Percentiles rank a stretch among this genome's conserved stretches.
These are phyloP conservation scores for Cucurbita argyrosperma DNA, from an alignment of 306 rosid species.

Conservation along the genomic window DNA sequence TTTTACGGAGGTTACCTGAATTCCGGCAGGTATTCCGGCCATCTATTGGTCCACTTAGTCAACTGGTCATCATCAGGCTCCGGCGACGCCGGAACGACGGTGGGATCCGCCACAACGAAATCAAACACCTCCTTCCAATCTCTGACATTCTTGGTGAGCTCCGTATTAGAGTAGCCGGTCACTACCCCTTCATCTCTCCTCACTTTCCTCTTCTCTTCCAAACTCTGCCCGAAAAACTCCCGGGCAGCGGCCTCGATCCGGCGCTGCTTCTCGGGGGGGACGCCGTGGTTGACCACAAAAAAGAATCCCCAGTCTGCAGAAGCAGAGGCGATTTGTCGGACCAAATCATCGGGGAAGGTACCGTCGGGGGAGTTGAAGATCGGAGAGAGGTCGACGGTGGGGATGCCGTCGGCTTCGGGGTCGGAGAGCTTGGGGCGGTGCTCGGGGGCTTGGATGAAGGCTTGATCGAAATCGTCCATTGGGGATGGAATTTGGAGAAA, in stretches of 20 bases:
- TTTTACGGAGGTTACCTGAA: slow-evolving; percentile 23
- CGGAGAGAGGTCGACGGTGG: slow-evolving; percentile 23
- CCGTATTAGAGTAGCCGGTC: slow-evolving; percentile 43
- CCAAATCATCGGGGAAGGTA: slow-evolving; percentile 7
- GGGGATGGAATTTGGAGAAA: not conserved
- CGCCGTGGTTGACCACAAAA: slow-evolving; percentile 54
- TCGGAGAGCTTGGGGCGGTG: slow-evolving; percentile 40
- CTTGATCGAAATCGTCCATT: slow-evolving; percentile 26
- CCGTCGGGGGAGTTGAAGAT: not conserved
- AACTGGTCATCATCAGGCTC: slow-evolving; percentile 17
- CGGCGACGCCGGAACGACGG: slow-evolving; percentile 18
- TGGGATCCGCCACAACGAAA: slow-evolving; percentile 23
- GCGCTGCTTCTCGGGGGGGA: slow-evolving; percentile 18
- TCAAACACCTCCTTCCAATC: slow-evolving; percentile 77
- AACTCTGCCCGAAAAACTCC: slow-evolving; percentile 36
- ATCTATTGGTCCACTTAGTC: slow-evolving; percentile 23
- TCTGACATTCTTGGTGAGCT: slow-evolving; percentile 55
- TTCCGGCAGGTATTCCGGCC: slow-evolving; percentile 35
- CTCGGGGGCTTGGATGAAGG: slow-evolving; percentile 43
- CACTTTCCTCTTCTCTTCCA: slow-evolving; percentile 45
- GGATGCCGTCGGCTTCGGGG: slow-evolving; percentile 31
- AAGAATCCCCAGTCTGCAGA: slow-evolving; percentile 61
- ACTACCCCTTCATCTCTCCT: slow-evolving; percentile 14
- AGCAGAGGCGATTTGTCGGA: slow-evolving; percentile 36
- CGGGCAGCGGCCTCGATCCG: slow-evolving; percentile 18